Evolutionary conservation across 116 monocot species (phyloP), one percentile per base, ranked within the genome.

Genomic region (Iris pallida): DNA sequence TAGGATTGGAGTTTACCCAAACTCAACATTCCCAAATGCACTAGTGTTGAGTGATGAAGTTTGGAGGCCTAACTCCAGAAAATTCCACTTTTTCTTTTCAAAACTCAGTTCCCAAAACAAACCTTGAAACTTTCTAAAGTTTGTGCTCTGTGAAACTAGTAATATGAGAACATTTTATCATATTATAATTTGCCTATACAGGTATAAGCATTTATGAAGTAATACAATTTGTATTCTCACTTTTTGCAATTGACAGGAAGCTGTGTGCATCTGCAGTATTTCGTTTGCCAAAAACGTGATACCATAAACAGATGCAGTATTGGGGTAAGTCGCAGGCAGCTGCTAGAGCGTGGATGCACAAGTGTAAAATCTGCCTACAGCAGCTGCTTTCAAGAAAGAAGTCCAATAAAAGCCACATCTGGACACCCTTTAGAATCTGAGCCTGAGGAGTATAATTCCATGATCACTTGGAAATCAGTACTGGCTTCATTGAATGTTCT

Each of bases 381-480:
- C 42, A 5, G 53, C 16, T 77, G 66, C 59, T 57, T 55, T 69
- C 47, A 53, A 42, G 54, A 55, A 30, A 51, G 42, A 17, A 72
- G 47, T 52, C 65, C 20, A 63, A 40, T 73, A 41, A 82, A 81
- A 78, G 82, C 87, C 19, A 46, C 87, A 19, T 71, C 90, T 53
- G 79, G 68, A 43, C 75, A 90, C 8, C 65, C 78, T 65, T 67
- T 76, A 75, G 93, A 65, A 70, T 69, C 87, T 67, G 84, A 79
- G 53, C 79, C 76, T 18, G 87, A 87, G 73, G 70, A 59, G 61
- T 73, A 72, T 79, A 49, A 59, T 58, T 47, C 63, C 0, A 58
- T 53, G 5, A 84, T 59, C 64, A 43, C 53, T 11, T 70, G 73
- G 81, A 55, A 59, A 9, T 55, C 64, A 16, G 67, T 88, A 64